phyloP scores from a whole-genome alignment of 2,329 filamentous ascomycete genomes.

The Pleurostoma richardsiae region DNA sequence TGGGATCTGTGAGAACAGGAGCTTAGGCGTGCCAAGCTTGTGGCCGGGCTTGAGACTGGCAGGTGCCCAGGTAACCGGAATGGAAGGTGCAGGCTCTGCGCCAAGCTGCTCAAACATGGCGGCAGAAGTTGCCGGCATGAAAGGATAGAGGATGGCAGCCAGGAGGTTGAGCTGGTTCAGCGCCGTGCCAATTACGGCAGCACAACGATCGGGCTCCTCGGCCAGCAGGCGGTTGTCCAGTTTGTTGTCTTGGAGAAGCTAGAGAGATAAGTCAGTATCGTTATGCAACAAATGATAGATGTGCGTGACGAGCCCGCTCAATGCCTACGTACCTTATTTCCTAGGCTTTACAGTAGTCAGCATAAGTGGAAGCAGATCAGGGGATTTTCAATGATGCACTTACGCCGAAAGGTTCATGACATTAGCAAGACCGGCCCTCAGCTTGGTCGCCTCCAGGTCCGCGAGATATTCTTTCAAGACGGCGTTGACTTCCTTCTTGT shows the following conservation, averaged over 20 bases:
- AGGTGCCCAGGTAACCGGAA: conserved; percentile 62
- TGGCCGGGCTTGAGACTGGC: conserved; percentile 65
- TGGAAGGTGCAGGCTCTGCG: conserved; percentile 48
- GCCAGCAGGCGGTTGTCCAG: conserved; percentile 41
- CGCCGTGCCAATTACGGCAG: conserved; percentile 66
- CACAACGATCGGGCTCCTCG: conserved; percentile 48
- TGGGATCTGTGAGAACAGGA: conserved; percentile 80
- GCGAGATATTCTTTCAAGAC: conserved; percentile 62
- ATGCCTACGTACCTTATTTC: conserved; percentile 30
- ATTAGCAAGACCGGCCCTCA: conserved; percentile 61
- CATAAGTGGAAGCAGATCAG: no score
- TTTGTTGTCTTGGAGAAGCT: conserved; percentile 32
- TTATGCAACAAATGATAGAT: no score
- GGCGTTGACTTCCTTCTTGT: conserved; percentile 59
- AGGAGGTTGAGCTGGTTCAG: conserved; percentile 81
- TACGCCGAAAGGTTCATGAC: conserved; percentile 61
- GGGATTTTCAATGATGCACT: conserved; percentile 21
- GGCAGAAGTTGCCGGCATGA: conserved; percentile 74
- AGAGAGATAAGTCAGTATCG: conserved; percentile 13
- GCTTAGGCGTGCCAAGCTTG: conserved; percentile 72
- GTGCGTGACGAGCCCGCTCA: no score
- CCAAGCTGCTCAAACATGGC: conserved; percentile 76
- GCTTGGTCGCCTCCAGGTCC: conserved; percentile 66
- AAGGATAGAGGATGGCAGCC: conserved; percentile 73
- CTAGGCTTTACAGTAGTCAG: conserved; percentile 27